These are phyloP conservation scores for Avena sativa DNA, from an alignment of 176 grass and related monocot species.

Conservation along the genomic window DNA sequence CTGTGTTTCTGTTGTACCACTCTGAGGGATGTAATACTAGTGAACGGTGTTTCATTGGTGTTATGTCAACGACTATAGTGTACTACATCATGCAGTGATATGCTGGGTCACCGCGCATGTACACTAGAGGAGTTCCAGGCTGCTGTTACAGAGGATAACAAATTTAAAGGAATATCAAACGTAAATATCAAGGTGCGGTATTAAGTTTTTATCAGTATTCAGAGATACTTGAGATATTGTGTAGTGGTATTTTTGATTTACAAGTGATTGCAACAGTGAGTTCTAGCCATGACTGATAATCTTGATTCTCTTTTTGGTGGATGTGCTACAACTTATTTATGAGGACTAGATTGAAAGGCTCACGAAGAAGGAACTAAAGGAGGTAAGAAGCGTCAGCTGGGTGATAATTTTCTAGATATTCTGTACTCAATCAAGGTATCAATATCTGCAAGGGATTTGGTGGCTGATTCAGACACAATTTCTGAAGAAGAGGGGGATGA, in stretches of 20 bases:
- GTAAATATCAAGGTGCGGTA: constrained; percentile 77
- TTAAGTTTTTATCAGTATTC: constrained; percentile 3
- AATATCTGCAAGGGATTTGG: too few species aligned
- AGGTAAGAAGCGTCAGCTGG: constrained; percentile 85
- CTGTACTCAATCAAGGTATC: constrained; percentile 88
- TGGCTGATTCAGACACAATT: too few species aligned
- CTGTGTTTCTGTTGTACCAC: too few species aligned
- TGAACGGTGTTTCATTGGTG: too few species aligned
- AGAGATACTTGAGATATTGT: not conserved
- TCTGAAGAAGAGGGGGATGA: too few species aligned
- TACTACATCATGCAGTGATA: too few species aligned
- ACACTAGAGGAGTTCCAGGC: constrained; percentile 78
- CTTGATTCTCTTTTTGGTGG: too few species aligned
- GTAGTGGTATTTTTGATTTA: constrained; percentile 4
- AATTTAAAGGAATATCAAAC: constrained; percentile 73
- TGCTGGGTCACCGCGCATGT: too few species aligned
- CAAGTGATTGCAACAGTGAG: not conserved
- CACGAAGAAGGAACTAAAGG: constrained; percentile 85
- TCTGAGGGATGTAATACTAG: too few species aligned
- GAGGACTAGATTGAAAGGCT: constrained; percentile 93
- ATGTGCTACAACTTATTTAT: constrained; percentile 70
- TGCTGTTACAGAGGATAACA: constrained; percentile 60
- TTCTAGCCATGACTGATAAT: not conserved
- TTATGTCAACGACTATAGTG: too few species aligned
- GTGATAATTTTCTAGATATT: constrained; percentile 90